Conservation (phyloP, 2,329 filamentous ascomycete genomes). For the Fusarium devonianum region DNA sequence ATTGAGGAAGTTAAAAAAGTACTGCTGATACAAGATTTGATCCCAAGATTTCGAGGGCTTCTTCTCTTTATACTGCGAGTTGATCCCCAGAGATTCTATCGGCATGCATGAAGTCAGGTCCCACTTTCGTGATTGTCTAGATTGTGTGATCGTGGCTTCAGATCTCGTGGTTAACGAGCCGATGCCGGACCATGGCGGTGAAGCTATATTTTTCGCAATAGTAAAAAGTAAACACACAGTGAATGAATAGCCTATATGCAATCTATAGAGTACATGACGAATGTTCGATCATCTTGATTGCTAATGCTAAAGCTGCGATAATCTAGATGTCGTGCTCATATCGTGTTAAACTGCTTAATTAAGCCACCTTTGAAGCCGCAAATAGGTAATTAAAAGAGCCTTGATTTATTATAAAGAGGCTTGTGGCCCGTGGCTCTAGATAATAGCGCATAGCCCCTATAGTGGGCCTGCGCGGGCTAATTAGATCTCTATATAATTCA, state of each 20-base stretch:
- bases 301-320: not conserved
- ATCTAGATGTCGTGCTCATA: conserved; percentile 1
- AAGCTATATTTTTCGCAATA: not conserved
- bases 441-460: too few relatives aligned
- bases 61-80: not conserved
- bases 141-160: conserved; percentile 6
- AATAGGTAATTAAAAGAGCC: too few relatives aligned
- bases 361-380: too few relatives aligned
- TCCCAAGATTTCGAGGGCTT: not conserved
- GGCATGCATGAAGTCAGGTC: not conserved
- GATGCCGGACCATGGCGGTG: conserved; percentile 3
- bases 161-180: conserved; percentile 1
- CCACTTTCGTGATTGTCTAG: not conserved
- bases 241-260: not conserved
- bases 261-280: conserved; percentile 3
- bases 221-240: not conserved
- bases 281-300: not conserved
- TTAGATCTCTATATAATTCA: too few relatives aligned
- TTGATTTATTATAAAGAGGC: too few relatives aligned
- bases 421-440: too few relatives aligned
- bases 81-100: not conserved
- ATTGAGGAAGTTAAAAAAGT: not conserved
- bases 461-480: too few relatives aligned
- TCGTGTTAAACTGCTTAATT: too few relatives aligned
- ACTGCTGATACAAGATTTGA: not conserved